Conservation (phyloP, 495 filamentous ascomycete genomes). For the Articulospora tetracladia region DNA sequence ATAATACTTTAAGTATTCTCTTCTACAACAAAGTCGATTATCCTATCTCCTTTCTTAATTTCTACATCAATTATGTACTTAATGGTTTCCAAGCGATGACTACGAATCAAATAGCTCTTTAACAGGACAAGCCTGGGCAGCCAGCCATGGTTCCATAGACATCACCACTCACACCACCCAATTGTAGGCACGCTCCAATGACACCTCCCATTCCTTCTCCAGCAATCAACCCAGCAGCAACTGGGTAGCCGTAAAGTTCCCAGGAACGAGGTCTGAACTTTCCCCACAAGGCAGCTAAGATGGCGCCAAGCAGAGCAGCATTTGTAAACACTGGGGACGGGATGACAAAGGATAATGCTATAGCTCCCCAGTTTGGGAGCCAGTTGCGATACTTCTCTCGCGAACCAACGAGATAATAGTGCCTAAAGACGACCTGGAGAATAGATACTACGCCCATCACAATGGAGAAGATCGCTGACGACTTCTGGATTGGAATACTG, state of each 20-base stretch:
- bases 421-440: slow-evolving; percentile 47
- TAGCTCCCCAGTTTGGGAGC: slow-evolving; percentile 65
- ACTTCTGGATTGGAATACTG: slow-evolving; percentile 49
- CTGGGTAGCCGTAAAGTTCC: slow-evolving; percentile 60
- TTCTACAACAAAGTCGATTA: no score
- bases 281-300: slow-evolving; percentile 52
- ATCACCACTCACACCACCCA: slow-evolving; percentile 44
- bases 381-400: slow-evolving; percentile 54
- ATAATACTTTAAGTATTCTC: no score
- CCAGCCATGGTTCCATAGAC: slow-evolving; percentile 42
- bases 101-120: no score
- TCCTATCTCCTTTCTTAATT: no score
- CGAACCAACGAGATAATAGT: slow-evolving; percentile 51
- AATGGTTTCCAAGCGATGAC: no score
- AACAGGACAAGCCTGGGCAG: slow-evolving; percentile 42
- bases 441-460: slow-evolving; percentile 48
- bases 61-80: no score
- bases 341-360: slow-evolving; percentile 62
- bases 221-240: slow-evolving; percentile 65
- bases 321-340: slow-evolving; percentile 49
- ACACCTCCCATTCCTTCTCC: slow-evolving; percentile 65
- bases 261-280: slow-evolving; percentile 52
- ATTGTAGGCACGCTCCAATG: slow-evolving; percentile 52
- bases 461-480: slow-evolving; percentile 51
- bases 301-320: slow-evolving; percentile 56